Evolutionary conservation across 352 stramenopile species (phyloP), one percentile per base, ranked within the genome.

Genomic region (Globisporangium cederbergense): DNA sequence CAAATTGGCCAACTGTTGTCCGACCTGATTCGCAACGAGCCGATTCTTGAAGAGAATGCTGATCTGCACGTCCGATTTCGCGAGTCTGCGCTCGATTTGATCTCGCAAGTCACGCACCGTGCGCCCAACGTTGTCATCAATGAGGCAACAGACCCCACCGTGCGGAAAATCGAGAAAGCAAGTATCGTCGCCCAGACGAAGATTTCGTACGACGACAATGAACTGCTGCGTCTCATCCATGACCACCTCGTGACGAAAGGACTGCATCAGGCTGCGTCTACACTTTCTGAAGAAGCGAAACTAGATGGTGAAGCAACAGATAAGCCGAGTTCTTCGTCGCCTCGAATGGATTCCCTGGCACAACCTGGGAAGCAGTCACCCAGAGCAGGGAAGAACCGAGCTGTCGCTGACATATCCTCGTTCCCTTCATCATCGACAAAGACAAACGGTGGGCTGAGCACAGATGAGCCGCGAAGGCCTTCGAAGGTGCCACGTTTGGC

Each of bases 131-230:
- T 88, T 6, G 85, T 95, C 7, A 93, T 94, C 54, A 91, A 93
- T 52, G 89, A 96, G 65, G 88, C 88, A 11, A 92, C 88, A 0
- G 89, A 97, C 58, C 88, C 89, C 13, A 93, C 88, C 0, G 86
- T 95, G 20, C 77, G 82, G 14, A 95, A 96, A 49, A 93, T 97
- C 42, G 88, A 96, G 60, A 95, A 96, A 65, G 89, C 88, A 11
- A 93, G 86, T 43, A 94, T 97, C 45, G 89, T 96, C 40, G 85
- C 89, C 0, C 86, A 92, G 60, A 97, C 89, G 20, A 85, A 88
- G 49, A 93, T 97, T 64, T 83, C 85, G 14, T 97, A 93, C 65
- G 80, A 94, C 42, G 70, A 84, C 22, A 83, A 87, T n/a, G 89
- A 97, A 59, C 69, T 97, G 16, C 64, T 97, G 30, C 73, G 78